Evolutionary conservation across 495 filamentous ascomycete species (phyloP).

Genomic region (Bathelium albidoporum): DNA sequence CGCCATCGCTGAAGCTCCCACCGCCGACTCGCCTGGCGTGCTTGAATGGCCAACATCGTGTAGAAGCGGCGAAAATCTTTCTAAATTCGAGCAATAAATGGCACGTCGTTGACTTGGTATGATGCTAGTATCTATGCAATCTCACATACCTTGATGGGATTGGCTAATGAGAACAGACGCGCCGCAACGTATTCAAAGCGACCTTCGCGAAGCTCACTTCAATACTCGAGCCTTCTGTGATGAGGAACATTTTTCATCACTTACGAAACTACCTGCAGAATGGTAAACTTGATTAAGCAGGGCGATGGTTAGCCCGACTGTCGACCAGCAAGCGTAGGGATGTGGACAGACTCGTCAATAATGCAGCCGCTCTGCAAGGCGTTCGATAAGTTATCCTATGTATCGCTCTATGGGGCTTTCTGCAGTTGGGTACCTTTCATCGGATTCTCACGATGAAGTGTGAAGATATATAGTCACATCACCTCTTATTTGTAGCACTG

Average conservation of each 20-base stretch:
- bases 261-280: neutral
- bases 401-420: neutral
- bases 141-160: neutral
- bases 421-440: neutral
- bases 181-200: neutral
- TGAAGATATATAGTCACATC: neutral
- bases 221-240: neutral
- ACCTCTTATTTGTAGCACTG: neutral
- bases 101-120: neutral
- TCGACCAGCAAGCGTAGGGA: neutral
- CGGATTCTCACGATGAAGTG: neutral
- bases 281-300: neutral
- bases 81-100: neutral
- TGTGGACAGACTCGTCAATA: neutral
- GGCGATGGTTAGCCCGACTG: constrained; percentile 1
- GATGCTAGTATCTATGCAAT: neutral
- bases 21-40: neutral
- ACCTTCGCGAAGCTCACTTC: neutral
- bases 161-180: neutral
- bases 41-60: neutral
- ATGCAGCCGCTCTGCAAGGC: neutral
- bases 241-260: neutral
- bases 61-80: neutral
- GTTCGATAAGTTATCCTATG: neutral
- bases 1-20: neutral